Base-by-base conservation (phyloP, 2,329 filamentous ascomycete species). In the Ambrosiella cleistominuta region DNA sequence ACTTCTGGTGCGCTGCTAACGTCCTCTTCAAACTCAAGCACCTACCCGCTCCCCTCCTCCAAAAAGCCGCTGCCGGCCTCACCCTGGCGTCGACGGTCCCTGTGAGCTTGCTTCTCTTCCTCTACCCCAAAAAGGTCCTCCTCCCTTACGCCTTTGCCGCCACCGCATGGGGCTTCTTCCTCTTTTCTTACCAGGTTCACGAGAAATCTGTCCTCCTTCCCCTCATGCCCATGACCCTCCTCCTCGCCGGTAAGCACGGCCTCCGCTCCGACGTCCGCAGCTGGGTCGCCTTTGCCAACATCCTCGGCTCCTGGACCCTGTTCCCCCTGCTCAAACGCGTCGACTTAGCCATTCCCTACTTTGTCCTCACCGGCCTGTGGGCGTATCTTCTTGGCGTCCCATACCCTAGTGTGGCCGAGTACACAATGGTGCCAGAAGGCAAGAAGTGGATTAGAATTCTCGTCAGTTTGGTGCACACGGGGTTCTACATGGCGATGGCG, bases 151-250 rank as follows among this genome's bases (percentile, higher is more conserved):
- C 87, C 0, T 80, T 97, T 60, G 85, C 90, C 1, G 78, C 86
- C 1, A 89, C 87, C 0, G 86, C 90, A 1, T 98, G 93, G 93
- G 91, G 86, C 0, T 98, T 98, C 74, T 98, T 97, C 69, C 75
- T 98, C 13, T 97, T 94, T 72, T 94, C 88, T 65, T 98, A 95
- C 68, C 93, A 98, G 68, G 94, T 98, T 0, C 93, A 98, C 66
- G 93, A 98, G 72, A 98, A 98, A 77, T 96, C 90, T 63, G 88
- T 95, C 0, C 75, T 98, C 4, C 78, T 98, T 1, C 94, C 93
- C 0, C 74, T 98, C 52, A 80, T 97, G 68, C 93, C 93, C 0
- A 95, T 94, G 86, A 97, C 90, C 0, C 71, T 96, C 6, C 75
- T 97, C 4, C 75, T 98, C 44, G 86, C 86, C 13, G 83, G 86